Evolutionary conservation across 768 basidiomycete species (phyloP), one percentile per base, ranked within the genome.

Genomic region (Mycena alexandri): DNA sequence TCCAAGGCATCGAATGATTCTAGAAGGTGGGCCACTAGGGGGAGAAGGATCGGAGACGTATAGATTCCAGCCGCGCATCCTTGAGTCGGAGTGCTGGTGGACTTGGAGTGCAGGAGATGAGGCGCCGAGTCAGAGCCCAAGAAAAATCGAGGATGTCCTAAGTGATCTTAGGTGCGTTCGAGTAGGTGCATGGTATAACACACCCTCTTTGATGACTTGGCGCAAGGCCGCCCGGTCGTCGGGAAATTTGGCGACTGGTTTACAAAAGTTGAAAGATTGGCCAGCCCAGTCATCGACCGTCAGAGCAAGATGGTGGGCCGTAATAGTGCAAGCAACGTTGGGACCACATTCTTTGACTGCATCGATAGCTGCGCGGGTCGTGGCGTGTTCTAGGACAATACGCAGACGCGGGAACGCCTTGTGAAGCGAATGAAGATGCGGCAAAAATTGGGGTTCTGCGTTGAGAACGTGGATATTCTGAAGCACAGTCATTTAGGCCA

Each of bases 261-360:
- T 99, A 84, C 98, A 99, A 80, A 93, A 99, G 75, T 97, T 88
- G 87, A 93, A 95, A 3, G 94, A 88, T 78, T 99, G 95, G 2
- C 96, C 94, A 2, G 96, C 96, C 90, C 96, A 98, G 72, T 96
- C 93, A 79, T 99, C 97, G 5, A 98, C 94, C 8, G 94, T 98
- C 54, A 99, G 85, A 33, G 87, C 90, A 50, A 99, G 88, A 77
- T 99, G 98, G 79, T 99, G 98, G 1, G 96, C 93, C 2, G 98
- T 99, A 79, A 99, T 98, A 10, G 95, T 94, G 78, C 98, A 99
- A 21, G 90, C 97, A 46, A 99, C 96, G 21, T 91, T 98, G 71
- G 83, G 81, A 1, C 89, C 96, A 67, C 90, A 87, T 50, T 84
- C 80, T 79, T 93, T 90, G 63, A 98, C 95, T 17, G 90, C 86